Base-by-base conservation (phyloP, 2,329 filamentous ascomycete genomes). In the Falciphora oryzae region DNA sequence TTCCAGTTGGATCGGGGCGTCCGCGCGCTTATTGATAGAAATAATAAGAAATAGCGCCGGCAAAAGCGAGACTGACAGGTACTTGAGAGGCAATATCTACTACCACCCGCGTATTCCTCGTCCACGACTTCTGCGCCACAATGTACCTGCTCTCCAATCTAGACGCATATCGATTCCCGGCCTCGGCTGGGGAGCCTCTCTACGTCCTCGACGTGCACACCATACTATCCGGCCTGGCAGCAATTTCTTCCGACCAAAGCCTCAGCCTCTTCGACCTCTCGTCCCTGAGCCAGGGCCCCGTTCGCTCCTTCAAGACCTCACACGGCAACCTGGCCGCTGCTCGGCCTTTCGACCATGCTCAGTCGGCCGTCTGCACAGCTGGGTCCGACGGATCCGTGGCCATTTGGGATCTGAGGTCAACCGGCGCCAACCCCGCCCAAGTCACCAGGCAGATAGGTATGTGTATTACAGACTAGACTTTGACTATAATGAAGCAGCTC, bases 201-300 rank as follows among this genome's bases (percentile, higher is more conserved):
- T 89, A 89, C 73, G 81, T 89, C 44, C 81, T 87, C 62, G 81
- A 85, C 66, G 77, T 89, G 63, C 76, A 82, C 31, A 80, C 83
- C n/a, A 77, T 83, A 4, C 69, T 77, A 0, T 73, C 76, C 1
- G 79, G 82, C 6, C 79, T 90, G 57, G 86, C 85, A 1, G 82
- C 85, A 22, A 89, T 90, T 65, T 84, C 87, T 3, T 91, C 90
- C 0, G 88, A 92, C 76, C 86, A 91, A 75, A 82, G 80, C n/a
- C 79, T 93, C 27, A 83, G 85, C 32, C 76, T 91, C 25, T 83
- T 93, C 68, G 83, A 90, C 72, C 83, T 88, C 0, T 68, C 77
- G 1, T 81, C 80, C 29, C 78, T 93, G 29, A 79, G 79, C 64
- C 73, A 79, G 3, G 80, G 84, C 0, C 81, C 84, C 3, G 69